Conservation (phyloP, 371 early-diverging fungal species). For the Nematocida ausubeli region DNA sequence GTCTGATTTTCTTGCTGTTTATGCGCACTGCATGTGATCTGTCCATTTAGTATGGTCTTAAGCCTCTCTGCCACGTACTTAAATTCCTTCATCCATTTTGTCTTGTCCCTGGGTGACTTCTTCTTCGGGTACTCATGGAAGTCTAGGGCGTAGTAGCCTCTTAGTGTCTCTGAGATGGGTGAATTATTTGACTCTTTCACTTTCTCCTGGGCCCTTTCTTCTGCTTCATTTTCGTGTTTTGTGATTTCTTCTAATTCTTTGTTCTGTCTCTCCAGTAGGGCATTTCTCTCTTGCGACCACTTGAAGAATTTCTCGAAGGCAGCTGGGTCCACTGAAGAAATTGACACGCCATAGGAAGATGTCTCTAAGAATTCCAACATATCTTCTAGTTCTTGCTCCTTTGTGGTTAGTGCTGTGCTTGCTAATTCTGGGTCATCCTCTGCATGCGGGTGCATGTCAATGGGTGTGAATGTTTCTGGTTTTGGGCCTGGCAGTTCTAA, state of each 20-base stretch:
- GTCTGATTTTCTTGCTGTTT: no score
- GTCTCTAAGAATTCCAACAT: slow-evolving; percentile 16
- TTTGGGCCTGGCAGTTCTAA: slow-evolving; percentile 53
- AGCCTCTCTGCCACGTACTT: neutral
- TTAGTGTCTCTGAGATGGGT: neutral
- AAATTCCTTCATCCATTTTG: slow-evolving; percentile 33
- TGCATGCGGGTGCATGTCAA: slow-evolving; percentile 8
- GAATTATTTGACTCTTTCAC: neutral
- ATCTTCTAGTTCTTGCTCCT: slow-evolving; percentile 50
- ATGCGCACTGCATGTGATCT: slow-evolving; percentile 19
- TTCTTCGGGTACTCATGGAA: slow-evolving; percentile 56
- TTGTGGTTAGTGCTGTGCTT: neutral
- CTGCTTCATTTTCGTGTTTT: slow-evolving; percentile 10
- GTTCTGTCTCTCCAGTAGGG: neutral
- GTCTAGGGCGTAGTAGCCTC: slow-evolving; percentile 47
- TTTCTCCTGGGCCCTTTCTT: neutral
- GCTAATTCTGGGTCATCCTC: neutral
- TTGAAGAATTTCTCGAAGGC: slow-evolving; percentile 51
- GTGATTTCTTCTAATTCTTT: slow-evolving; percentile 1
- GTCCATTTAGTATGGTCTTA: slow-evolving; percentile 8
- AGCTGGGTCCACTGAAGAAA: slow-evolving; percentile 39
- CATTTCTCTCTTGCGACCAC: slow-evolving; percentile 21
- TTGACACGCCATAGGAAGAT: slow-evolving; percentile 35
- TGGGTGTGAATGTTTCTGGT: slow-evolving; percentile 29
- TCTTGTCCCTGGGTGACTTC: slow-evolving; percentile 39